Evolutionary conservation across 164 flowering plant species (phyloP).

Genomic region (Brasenia schreberi): DNA sequence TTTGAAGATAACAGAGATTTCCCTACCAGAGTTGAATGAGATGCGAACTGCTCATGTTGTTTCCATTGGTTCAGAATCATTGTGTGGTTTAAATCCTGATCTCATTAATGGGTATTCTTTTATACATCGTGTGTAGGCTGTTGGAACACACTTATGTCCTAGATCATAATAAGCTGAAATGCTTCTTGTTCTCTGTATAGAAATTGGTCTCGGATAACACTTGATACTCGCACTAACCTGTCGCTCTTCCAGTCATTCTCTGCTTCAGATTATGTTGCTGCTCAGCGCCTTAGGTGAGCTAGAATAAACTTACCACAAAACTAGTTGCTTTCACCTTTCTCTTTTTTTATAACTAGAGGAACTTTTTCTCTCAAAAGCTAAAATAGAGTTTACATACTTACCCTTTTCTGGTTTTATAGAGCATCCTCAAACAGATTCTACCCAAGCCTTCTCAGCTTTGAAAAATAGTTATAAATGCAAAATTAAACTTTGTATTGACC

Average conservation of each 20-base stretch:
- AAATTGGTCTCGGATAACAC: slow-evolving; percentile 33
- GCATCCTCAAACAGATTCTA: too few relatives aligned
- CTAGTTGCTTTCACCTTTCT: too few relatives aligned
- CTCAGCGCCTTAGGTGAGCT: slow-evolving; percentile 73
- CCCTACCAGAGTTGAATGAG: slow-evolving; percentile 73
- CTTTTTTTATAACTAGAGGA: too few relatives aligned
- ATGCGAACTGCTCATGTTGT: slow-evolving; percentile 88
- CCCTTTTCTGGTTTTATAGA: too few relatives aligned
- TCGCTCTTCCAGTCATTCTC: slow-evolving; percentile 61
- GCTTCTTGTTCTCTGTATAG: slow-evolving; percentile 15
- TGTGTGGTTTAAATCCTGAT: slow-evolving; percentile 47
- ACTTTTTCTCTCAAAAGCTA: too few relatives aligned
- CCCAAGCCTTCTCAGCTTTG: too few relatives aligned
- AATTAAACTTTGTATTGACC: too few relatives aligned
- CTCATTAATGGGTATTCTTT: slow-evolving; percentile 62
- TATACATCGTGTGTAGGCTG: not conserved
- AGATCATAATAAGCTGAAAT: too few relatives aligned
- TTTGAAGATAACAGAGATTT: slow-evolving; percentile 59
- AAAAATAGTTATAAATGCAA: too few relatives aligned
- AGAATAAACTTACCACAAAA: too few relatives aligned
- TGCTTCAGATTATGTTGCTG: slow-evolving; percentile 78
- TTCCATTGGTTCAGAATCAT: slow-evolving; percentile 73
- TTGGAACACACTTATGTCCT: too few relatives aligned
- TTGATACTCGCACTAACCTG: slow-evolving; percentile 68
- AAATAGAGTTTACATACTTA: too few relatives aligned